Conservation (phyloP, 345 rosid genomes). For the Boechera retrofracta region DNA sequence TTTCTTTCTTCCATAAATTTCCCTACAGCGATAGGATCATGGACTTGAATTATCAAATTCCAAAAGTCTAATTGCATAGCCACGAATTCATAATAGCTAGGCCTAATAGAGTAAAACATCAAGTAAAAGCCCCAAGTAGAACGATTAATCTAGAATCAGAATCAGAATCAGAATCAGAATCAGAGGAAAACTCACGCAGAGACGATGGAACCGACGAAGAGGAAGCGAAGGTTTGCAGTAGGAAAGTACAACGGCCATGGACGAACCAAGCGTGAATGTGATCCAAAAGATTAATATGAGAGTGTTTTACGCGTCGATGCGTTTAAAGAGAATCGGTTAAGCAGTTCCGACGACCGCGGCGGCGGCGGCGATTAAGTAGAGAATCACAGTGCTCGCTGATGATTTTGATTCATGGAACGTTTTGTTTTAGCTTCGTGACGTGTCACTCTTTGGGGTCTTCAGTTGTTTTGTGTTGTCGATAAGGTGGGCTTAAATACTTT, state of each 20-base stretch:
- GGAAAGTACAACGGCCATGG: conserved; percentile 57
- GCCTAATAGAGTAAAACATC: not conserved
- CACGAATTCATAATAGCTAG: not conserved
- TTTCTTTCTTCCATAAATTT: conserved; percentile 42
- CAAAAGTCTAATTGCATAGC: not conserved
- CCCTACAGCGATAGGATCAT: conserved; percentile 48
- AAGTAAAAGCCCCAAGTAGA: not conserved
- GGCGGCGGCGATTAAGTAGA: conserved; percentile 6
- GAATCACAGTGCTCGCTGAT: not conserved
- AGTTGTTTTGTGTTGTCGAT: not conserved
- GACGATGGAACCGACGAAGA: conserved; percentile 47
- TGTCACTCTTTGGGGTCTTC: not conserved
- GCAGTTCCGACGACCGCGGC: not conserved
- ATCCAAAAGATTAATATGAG: not conserved
- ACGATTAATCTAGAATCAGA: not conserved
- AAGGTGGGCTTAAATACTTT: not conserved
- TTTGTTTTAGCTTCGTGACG: conserved; percentile 1
- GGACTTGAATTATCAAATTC: not conserved
- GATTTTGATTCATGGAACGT: not conserved
- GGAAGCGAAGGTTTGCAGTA: conserved; percentile 64
- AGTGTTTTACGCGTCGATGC: not conserved
- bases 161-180: not conserved
- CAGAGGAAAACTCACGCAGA: conserved; percentile 42
- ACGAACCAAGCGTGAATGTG: not conserved
- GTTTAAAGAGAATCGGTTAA: not conserved